A percentile compares a stretch with the other conserved stretches of the same genome.
phyloP scores from a whole-genome alignment of 495 filamentous ascomycete species.

The Neurospora tetrasperma region DNA sequence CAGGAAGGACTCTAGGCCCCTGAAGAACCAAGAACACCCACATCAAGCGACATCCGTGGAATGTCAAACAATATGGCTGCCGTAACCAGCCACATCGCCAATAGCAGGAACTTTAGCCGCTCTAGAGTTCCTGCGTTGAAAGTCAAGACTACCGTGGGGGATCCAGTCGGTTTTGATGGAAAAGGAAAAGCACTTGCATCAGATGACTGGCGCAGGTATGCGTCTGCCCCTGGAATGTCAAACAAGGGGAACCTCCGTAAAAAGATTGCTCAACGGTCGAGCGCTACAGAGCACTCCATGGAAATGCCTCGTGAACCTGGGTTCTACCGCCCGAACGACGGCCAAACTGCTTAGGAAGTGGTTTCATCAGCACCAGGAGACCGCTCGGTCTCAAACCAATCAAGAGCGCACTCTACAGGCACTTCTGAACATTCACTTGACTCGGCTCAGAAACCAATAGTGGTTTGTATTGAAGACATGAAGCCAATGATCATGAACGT shows the following conservation, averaged over 20 bases:
- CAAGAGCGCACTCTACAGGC: background rate
- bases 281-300: conserved; percentile 3
- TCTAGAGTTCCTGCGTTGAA: conserved; percentile 4
- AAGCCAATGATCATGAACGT: conserved; percentile 14
- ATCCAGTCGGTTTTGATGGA: background rate
- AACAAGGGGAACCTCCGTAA: background rate
- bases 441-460: conserved; percentile 1
- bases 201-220: conserved; percentile 20
- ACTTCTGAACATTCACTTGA: background rate
- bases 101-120: conserved; percentile 4
- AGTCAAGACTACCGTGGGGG: conserved; percentile 10
- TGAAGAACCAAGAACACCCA: background rate
- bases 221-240: background rate
- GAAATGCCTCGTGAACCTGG: conserved; percentile 4
- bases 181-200: conserved; percentile 17
- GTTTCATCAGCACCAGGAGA: conserved; percentile 12
- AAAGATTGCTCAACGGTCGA: background rate
- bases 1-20: background rate
- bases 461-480: conserved; percentile 11
- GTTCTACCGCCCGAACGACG: conserved; percentile 7
- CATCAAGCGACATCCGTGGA: background rate
- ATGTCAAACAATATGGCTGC: conserved; percentile 7
- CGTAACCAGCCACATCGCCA: background rate
- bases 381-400: background rate
- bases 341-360: conserved; percentile 13